Evolutionary conservation across 2,329 filamentous ascomycete species (phyloP).

Genomic region (Proliferodiscus dingleyae): DNA sequence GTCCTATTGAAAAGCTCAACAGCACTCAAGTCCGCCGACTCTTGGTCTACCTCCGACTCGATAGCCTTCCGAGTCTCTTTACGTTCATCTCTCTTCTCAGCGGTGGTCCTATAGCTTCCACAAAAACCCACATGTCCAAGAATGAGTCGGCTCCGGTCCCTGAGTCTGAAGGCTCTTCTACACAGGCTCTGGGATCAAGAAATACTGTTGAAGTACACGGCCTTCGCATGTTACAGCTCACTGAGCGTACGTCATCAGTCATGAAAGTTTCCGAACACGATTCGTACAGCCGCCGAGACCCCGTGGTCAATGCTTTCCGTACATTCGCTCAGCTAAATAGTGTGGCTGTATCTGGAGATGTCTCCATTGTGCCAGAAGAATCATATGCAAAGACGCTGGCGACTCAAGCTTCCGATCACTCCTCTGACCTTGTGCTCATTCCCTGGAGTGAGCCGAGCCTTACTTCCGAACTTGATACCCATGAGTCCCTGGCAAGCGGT

Average conservation of each 20-base stretch:
- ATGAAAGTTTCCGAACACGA: constrained; percentile 87
- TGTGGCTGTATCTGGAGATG: constrained; percentile 74
- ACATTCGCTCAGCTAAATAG: constrained; percentile 83
- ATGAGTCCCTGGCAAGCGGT: constrained; percentile 56
- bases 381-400: constrained; percentile 76
- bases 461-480: constrained; percentile 54
- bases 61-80: constrained; percentile 77
- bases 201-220: constrained; percentile 50
- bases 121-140: constrained; percentile 34
- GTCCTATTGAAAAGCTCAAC: constrained; percentile 44
- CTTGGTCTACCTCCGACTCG: constrained; percentile 76
- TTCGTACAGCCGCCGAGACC: constrained; percentile 68
- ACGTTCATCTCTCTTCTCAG: constrained; percentile 77
- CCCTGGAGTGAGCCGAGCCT: constrained; percentile 84
- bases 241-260: constrained; percentile 88
- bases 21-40: constrained; percentile 55
- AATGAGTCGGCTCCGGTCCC: constrained; percentile 24
- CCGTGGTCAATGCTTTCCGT: constrained; percentile 85
- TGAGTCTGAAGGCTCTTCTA: constrained; percentile 20
- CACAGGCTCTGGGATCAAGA: constrained; percentile 20
- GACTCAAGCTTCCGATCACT: constrained; percentile 63
- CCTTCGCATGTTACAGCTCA: constrained; percentile 79
- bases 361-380: constrained; percentile 71
- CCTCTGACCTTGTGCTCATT: constrained; percentile 71
- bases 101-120: constrained; percentile 35